Evolutionary conservation across 371 early-diverging fungal genomes (phyloP).

Genomic region (Mycotypha africana): DNA sequence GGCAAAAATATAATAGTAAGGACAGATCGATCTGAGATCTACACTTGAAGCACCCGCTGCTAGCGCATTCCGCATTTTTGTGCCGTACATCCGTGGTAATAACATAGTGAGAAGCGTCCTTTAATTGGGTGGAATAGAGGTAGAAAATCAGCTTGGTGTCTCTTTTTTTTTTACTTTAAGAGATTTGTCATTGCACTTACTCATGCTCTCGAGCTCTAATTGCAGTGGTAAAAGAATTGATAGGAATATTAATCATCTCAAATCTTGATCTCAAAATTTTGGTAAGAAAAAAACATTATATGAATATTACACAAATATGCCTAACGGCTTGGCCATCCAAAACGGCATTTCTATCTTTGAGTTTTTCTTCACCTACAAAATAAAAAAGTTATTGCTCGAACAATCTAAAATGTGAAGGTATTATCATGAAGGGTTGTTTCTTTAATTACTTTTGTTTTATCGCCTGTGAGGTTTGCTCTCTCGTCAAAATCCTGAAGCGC

Average conservation of each 20-base stretch:
- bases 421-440: no score
- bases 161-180: no score
- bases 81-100: conserved; percentile 34
- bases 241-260: background rate
- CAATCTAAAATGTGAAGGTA: no score
- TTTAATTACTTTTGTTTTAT: conserved; percentile 31
- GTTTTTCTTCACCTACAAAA: no score
- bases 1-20: conserved; percentile 43
- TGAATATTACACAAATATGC: conserved; percentile 28
- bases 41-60: conserved; percentile 33
- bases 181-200: background rate
- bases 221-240: background rate
- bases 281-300: no score
- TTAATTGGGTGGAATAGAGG: background rate
- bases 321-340: conserved; percentile 41
- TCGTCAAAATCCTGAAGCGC: conserved; percentile 25
- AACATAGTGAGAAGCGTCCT: conserved; percentile 27
- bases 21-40: conserved; percentile 32
- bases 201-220: conserved; percentile 5
- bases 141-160: background rate
- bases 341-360: conserved; percentile 40
- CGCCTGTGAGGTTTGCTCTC: conserved; percentile 32
- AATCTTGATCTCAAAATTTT: no score
- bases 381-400: no score
- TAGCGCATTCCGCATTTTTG: conserved; percentile 35